Evolutionary conservation across 148 eudicot genomes (phyloP).

Genomic region (Camellia granthamiana): DNA sequence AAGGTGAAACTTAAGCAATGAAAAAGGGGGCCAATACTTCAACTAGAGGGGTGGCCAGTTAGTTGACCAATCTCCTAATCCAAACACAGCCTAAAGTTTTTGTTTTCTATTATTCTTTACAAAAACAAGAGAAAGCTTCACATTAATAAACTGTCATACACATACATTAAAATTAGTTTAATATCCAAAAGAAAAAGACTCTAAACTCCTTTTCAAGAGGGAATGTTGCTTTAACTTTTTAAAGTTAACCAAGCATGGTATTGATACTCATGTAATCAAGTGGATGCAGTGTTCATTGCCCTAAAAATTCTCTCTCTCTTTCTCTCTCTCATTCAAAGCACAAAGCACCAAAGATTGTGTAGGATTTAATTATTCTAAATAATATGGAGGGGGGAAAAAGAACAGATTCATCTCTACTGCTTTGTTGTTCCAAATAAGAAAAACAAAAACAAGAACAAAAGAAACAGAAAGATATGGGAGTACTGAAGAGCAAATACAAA

Average conservation of each 20-base stretch:
- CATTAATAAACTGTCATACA: neutral
- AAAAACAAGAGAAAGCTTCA: neutral
- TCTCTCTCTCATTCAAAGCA: neutral
- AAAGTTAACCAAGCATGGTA: neutral
- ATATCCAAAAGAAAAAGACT: neutral
- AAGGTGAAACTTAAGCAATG: too few relatives aligned
- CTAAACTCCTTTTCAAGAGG: neutral
- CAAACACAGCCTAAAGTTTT: neutral
- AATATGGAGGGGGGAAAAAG: neutral
- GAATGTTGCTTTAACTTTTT: constrained; percentile 2
- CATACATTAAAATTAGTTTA: neutral
- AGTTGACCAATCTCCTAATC: too few relatives aligned
- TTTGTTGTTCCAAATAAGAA: constrained; percentile 1
- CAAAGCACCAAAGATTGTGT: neutral
- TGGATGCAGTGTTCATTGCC: neutral
- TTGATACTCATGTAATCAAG: neutral
- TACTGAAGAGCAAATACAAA: neutral
- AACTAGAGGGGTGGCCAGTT: too few relatives aligned
- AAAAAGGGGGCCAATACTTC: too few relatives aligned
- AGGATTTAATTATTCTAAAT: neutral
- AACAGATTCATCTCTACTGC: constrained; percentile 10
- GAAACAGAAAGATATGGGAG: neutral
- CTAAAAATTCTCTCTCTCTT: neutral
- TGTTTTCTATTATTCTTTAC: neutral
- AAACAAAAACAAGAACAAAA: neutral